Conservation (phyloP, 192 early-diverging fungal species). For the Allomyces macrogynus region DNA sequence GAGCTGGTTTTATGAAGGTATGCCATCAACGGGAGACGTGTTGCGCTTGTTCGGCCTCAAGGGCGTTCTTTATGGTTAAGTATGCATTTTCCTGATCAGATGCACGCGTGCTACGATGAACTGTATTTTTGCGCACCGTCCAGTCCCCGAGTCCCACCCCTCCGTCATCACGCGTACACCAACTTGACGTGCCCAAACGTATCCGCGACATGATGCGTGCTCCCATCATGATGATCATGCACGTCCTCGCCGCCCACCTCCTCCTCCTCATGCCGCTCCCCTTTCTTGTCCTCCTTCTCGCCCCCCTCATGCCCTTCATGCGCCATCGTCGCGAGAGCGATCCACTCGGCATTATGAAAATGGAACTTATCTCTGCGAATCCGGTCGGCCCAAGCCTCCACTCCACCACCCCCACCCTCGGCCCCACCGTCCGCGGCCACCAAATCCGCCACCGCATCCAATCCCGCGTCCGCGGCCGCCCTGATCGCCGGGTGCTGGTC, state of each 20-base stretch:
- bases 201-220: not conserved
- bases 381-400: constrained; percentile 26
- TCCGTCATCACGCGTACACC: not conserved
- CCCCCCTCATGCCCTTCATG: not conserved
- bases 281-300: not conserved
- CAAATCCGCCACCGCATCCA: constrained; percentile 26
- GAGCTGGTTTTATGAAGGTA: too few relatives aligned
- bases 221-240: not conserved
- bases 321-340: not conserved
- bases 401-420: constrained; percentile 25
- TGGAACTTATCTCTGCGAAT: constrained; percentile 33
- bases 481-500: constrained; percentile 33
- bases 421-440: not conserved
- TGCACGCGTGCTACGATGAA: too few relatives aligned
- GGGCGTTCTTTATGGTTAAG: too few relatives aligned
- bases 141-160: too few relatives aligned
- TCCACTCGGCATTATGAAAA: constrained; percentile 37
- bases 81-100: too few relatives aligned
- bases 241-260: not conserved
- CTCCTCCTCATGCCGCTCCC: not conserved
- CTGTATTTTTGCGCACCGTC: too few relatives aligned
- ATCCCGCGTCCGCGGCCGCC: constrained; percentile 27
- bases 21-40: too few relatives aligned
- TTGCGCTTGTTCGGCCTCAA: too few relatives aligned
- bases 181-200: not conserved